Conservation (phyloP, 2,329 filamentous ascomycete species). For the Aspergillus oerlinghausenensis region DNA sequence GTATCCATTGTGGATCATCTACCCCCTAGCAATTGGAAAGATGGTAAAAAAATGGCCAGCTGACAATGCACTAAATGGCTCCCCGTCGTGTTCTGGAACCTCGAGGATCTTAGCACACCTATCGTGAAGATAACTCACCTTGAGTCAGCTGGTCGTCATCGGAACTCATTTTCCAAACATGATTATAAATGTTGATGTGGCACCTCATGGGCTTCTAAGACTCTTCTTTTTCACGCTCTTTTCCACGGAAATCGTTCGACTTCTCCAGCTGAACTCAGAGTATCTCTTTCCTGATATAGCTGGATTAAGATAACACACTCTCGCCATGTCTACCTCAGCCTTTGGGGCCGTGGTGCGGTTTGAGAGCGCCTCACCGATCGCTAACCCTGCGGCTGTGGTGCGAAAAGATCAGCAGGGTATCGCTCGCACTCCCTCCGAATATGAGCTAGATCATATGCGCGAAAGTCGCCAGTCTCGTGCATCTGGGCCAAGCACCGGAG, state of each 20-base stretch:
- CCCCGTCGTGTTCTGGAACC: not conserved
- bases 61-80: not conserved
- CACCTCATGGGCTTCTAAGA: not conserved
- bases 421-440: slow-evolving; percentile 15
- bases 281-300: not conserved
- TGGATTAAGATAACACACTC: not conserved
- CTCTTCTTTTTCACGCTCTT: not conserved
- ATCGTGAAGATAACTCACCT: not conserved
- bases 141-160: not conserved
- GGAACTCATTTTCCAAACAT: not conserved
- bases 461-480: not conserved
- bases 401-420: slow-evolving; percentile 23
- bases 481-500: not conserved
- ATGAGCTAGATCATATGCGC: slow-evolving; percentile 19
- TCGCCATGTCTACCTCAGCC: slow-evolving; percentile 31
- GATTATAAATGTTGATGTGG: not conserved
- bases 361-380: slow-evolving; percentile 31
- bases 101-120: not conserved
- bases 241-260: not conserved
- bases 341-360: slow-evolving; percentile 42
- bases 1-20: not conserved
- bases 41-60: not conserved
- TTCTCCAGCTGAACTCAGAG: not conserved
- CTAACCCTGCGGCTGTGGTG: slow-evolving; percentile 36
- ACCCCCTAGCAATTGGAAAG: not conserved